These are phyloP conservation scores for Chamaecyparis obtusa DNA, from an alignment of 75 land plant species.

Conservation along the genomic window DNA sequence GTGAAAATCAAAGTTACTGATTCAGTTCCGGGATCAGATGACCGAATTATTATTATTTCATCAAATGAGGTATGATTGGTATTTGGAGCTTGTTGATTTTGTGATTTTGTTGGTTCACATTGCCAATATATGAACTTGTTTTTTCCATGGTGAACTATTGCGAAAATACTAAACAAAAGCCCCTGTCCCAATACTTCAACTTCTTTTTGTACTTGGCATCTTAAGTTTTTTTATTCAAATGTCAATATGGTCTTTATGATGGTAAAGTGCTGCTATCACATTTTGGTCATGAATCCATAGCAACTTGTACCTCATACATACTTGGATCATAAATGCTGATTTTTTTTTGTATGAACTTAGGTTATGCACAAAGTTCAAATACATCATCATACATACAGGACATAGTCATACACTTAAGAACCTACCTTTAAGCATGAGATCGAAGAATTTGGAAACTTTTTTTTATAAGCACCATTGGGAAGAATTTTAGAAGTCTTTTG, in stretches of 20 bases:
- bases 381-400: neutral
- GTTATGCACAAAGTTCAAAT: neutral
- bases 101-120: neutral
- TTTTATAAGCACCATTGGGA: too few species aligned
- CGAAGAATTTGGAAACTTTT: too few species aligned
- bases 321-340: neutral
- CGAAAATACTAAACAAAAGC: neutral
- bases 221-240: neutral
- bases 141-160: neutral
- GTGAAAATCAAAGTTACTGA: conserved; percentile 58
- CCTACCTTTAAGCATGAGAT: too few species aligned
- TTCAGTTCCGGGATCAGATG: conserved; percentile 50
- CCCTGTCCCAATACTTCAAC: neutral
- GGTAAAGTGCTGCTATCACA: neutral
- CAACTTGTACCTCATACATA: neutral
- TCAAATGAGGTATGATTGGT: conserved; percentile 44
- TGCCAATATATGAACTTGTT: neutral
- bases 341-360: neutral
- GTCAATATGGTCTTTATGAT: neutral
- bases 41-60: conserved; percentile 60
- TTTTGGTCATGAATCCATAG: neutral
- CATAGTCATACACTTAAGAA: too few species aligned
- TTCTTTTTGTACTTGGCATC: too few species aligned
- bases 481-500: too few species aligned
- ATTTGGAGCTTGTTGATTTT: neutral